Evolutionary conservation across 108 stramenopile genomes (phyloP), one percentile per base, ranked within the genome.

Genomic region (Nitzschia sp.): DNA sequence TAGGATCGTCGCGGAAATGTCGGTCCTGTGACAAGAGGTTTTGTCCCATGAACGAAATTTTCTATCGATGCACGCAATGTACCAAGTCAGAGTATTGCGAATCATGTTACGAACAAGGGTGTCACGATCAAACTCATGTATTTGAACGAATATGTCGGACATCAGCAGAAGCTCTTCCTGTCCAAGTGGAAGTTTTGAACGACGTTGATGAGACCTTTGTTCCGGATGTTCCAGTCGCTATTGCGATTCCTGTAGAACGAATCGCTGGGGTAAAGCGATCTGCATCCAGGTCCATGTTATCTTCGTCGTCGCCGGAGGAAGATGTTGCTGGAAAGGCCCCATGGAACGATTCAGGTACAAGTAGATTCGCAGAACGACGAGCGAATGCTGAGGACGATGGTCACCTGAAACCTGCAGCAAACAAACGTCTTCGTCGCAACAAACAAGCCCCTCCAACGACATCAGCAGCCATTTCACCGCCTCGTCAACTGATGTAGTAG

Each of bases 101-200:
- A 6, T 8, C 44, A 14, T 65, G 65, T 22, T 53, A 65, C 34
- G 24, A 8, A 14, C 9, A 22, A 15, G 53, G 52, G 50, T 17
- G 37, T 42, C 65, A 65, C 34, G 65, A 65, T 40, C 65, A 65
- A 53, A 65, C 65, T 20, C 65, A 65, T 40, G 65, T 40, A 10
- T 65, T 65, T 24, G 65, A 65, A 53, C 53, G 65, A 15, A 65
- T 65, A 17, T 62, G 61, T 8, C 61, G 61, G 10, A 62, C 61
- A 19, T 62, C 61, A 9, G 43, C 61, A 21, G 61, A 62, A 24
- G 41, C 41, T 62, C 43, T 62, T 9, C 17, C 43, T 19, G 61
- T 21, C 7, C 25, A 42, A 46, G 61, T 62, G 43, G 61, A 62
- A 46, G 43, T 25, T 21, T 46, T 62, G 11, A 10, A 24, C 10